Percentiles rank a stretch among this genome's conserved stretches.
phyloP scores from a whole-genome alignment of 495 filamentous ascomycete species.

The Penicillium cosmopolitanum region DNA sequence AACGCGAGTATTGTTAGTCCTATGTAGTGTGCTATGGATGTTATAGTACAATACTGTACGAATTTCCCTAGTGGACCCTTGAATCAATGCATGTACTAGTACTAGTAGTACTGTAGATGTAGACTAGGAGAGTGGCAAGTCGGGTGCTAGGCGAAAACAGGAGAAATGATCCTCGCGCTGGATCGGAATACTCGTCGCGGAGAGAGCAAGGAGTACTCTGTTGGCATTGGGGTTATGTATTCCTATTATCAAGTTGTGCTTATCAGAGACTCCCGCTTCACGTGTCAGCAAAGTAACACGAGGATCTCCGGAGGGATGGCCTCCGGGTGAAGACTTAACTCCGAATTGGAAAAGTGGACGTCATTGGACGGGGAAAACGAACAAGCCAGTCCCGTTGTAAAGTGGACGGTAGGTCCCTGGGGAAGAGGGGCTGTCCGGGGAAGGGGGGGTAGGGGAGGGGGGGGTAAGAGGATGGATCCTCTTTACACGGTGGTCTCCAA shows the following conservation, averaged over 20 bases:
- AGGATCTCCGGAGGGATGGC: constrained; percentile 1
- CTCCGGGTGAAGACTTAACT: not conserved
- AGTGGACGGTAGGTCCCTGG: too few species aligned
- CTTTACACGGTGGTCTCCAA: not conserved
- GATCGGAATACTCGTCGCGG: not conserved
- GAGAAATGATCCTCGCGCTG: constrained; percentile 10
- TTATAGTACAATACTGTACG: too few species aligned
- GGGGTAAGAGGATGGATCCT: too few species aligned
- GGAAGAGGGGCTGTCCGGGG: too few species aligned
- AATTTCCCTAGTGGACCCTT: too few species aligned
- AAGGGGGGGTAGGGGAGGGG: not conserved
- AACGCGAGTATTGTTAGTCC: too few species aligned
- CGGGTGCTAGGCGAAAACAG: constrained; percentile 18
- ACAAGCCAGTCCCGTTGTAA: too few species aligned
- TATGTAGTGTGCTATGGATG: too few species aligned
- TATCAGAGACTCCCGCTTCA: constrained; percentile 32
- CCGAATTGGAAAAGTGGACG: not conserved
- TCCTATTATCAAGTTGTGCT: constrained; percentile 35
- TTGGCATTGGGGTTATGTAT: constrained; percentile 33
- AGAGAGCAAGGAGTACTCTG: not conserved
- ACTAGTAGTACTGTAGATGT: too few species aligned
- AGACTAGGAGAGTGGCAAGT: too few species aligned
- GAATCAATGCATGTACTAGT: too few species aligned
- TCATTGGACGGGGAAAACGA: not conserved
- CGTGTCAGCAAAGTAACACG: constrained; percentile 20